Conservation (phyloP, 768 basidiomycete species). For the Tylopilus balloui region DNA sequence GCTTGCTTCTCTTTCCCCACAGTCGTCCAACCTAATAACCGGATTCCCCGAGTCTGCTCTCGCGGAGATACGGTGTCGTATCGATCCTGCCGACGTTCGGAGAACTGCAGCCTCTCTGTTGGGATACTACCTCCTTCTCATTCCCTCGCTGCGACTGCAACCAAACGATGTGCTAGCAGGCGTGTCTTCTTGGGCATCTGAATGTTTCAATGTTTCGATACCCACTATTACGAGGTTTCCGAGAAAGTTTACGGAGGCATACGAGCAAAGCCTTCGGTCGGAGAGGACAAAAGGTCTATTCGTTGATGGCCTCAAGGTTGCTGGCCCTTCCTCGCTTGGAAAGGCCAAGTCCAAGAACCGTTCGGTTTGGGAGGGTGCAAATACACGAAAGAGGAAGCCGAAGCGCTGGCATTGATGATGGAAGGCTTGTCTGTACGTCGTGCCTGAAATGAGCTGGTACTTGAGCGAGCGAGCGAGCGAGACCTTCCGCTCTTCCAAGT, state of each 20-base stretch:
- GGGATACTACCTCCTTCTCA: conserved; percentile 64
- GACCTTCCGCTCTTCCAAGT: too few species aligned
- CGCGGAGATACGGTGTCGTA: conserved; percentile 27
- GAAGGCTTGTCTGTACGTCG: not conserved
- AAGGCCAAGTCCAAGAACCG: conserved; percentile 22
- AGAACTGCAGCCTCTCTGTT: conserved; percentile 64
- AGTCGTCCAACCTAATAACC: conserved; percentile 9
- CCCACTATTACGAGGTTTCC: conserved; percentile 17
- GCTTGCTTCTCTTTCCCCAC: conserved; percentile 11
- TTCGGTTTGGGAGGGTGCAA: conserved; percentile 24
- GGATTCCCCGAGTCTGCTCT: conserved; percentile 28
- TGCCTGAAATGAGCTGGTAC: not conserved
- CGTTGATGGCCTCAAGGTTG: conserved; percentile 18
- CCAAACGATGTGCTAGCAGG: conserved; percentile 48
- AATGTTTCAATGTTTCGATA: conserved; percentile 20
- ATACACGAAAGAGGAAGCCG: conserved; percentile 8
- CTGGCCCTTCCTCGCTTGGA: conserved; percentile 14
- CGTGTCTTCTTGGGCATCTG: conserved; percentile 53
- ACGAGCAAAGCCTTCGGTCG: conserved; percentile 10
- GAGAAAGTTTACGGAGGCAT: conserved; percentile 21
- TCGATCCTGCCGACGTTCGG: conserved; percentile 50
- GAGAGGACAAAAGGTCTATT: conserved; percentile 21
- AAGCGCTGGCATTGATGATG: conserved; percentile 18
- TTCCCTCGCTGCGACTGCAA: conserved; percentile 43
- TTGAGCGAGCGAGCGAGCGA: too few species aligned